These are phyloP conservation scores for Microbotryomycetes sp. DNA, from an alignment of 1,284 basidiomycete genomes.

Conservation along the genomic window DNA sequence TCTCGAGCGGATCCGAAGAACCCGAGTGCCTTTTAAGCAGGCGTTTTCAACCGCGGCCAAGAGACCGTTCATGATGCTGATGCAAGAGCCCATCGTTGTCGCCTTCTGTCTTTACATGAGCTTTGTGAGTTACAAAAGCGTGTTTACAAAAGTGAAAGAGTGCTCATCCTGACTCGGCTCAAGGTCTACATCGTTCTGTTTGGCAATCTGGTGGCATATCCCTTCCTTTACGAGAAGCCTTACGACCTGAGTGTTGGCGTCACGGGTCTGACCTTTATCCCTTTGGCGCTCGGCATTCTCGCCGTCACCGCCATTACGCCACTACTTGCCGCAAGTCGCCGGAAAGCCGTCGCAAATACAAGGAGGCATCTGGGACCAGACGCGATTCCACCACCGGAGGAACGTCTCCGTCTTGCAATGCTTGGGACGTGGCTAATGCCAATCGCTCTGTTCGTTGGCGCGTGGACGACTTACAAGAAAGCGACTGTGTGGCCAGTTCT, in stretches of 20 bases:
- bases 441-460: neutral
- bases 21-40: neutral
- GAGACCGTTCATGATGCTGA: conserved; percentile 13
- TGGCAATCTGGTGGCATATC: conserved; percentile 11
- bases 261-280: conserved; percentile 13
- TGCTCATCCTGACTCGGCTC: no score
- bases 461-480: neutral
- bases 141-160: no score
- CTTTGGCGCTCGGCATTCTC: conserved; percentile 11
- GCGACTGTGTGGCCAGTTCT: conserved; percentile 1
- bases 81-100: conserved; percentile 15
- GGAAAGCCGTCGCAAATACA: neutral
- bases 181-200: conserved; percentile 16
- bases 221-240: conserved; percentile 4
- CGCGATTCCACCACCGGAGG: conserved; percentile 1
- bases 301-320: neutral
- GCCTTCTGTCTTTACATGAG: conserved; percentile 10
- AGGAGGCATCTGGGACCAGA: neutral
- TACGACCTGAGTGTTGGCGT: conserved; percentile 3
- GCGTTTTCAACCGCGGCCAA: conserved; percentile 5
- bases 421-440: conserved; percentile 13
- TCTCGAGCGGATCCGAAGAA: conserved; percentile 1
- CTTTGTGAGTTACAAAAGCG: neutral
- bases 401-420: conserved; percentile 9
- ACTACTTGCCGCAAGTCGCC: neutral